Base-by-base conservation (phyloP, 495 filamentous ascomycete species). In the Elasticomyces elasticus region DNA sequence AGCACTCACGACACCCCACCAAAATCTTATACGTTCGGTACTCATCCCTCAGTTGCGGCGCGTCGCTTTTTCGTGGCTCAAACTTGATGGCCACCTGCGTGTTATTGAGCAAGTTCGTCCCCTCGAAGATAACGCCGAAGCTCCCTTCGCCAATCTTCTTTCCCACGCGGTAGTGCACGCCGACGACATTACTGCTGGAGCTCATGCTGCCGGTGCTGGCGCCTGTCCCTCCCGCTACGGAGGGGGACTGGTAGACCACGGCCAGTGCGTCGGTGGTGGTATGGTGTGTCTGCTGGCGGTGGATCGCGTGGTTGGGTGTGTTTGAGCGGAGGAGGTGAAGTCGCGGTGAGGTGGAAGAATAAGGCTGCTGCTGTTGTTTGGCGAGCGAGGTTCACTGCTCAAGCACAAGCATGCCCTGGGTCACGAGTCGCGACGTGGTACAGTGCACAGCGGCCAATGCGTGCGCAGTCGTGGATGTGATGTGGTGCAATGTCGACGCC, bases 41-140 rank as follows among this genome's bases (percentile, higher is more conserved):
- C 71, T 99, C 92, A 79, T 99, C 92, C 70, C 94, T 84, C 54
- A 99, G 74, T 73, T 99, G 92, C 35, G 92, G 92, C 58, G 92
- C 92, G 76, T 99, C 92, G 65, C 91, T 96, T 74, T 99, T 99
- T 52, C 92, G 81, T 17, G 92, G 92, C 85, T 99, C 91, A 73
- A 99, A 99, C 76, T 99, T 99, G 75, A 99, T 99, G 59, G 92
- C 92, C 52, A 99, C 92, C 71, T 95, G 92, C 71, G 97, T 92
- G 71, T 92, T 95, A 77, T 99, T 99, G 69, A 99, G 77, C 54
- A 99, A 78, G 71, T 99, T 99, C 62, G 89, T 96, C 42, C 92
- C 92, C 71, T 99, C 92, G 58, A 99, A 99, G 60, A 99, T 96
- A 53, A 99, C 92, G 73, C 92, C 92, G 63, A 99, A 99, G 12